Conservation (phyloP, 176 grass and related monocot species). For the Poa annua region DNA sequence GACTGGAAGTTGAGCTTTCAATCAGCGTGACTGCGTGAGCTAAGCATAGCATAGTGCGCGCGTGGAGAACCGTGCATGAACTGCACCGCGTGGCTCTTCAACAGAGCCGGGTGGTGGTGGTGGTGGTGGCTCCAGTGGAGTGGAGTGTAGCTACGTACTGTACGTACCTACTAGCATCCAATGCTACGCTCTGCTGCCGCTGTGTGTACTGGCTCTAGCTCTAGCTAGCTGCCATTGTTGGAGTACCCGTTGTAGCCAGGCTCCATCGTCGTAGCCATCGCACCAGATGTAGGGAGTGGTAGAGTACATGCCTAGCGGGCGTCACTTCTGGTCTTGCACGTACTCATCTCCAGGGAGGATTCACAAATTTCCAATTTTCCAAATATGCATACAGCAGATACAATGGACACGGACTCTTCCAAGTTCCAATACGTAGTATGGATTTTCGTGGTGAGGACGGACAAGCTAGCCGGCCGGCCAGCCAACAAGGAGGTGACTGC, state of each 20-base stretch:
- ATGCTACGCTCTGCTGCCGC: constrained; percentile 13
- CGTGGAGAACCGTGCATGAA: constrained; percentile 49
- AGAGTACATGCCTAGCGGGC: background rate
- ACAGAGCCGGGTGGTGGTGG: background rate
- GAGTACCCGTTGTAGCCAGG: background rate
- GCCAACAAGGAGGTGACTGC: background rate
- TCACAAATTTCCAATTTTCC: too few species aligned
- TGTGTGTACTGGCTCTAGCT: background rate
- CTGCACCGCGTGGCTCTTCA: constrained; percentile 30
- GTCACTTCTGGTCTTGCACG: background rate
- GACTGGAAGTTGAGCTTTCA: too few species aligned
- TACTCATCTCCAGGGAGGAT: too few species aligned
- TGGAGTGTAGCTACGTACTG: too few species aligned
- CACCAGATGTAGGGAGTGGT: background rate
- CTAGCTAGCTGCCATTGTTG: background rate
- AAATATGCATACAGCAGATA: too few species aligned
- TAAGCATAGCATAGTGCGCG: background rate
- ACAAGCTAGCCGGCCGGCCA: too few species aligned
- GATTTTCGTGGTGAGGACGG: too few species aligned
- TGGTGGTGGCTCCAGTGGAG: constrained; percentile 22
- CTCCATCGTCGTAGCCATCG: too few species aligned
- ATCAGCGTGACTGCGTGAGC: background rate
- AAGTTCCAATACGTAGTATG: too few species aligned
- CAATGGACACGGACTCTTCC: too few species aligned
- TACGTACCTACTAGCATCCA: constrained; percentile 37